Conservation (phyloP, 768 basidiomycete species). For the Postia placenta region DNA sequence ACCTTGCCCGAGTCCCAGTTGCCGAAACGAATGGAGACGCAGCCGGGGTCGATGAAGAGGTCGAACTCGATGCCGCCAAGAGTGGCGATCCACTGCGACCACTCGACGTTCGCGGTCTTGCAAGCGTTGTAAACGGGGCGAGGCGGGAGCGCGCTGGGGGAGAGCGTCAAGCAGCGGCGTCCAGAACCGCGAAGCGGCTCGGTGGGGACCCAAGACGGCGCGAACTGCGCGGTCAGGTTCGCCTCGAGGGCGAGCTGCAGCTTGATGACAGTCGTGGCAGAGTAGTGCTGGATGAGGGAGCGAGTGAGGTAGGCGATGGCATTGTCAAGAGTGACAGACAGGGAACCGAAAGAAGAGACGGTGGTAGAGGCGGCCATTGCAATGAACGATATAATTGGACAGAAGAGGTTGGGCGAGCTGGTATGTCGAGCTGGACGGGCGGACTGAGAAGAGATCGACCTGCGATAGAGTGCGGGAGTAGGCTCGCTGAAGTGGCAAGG, state of each 20-base stretch:
- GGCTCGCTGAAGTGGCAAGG: constrained; percentile 31
- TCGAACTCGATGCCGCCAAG: constrained; percentile 71
- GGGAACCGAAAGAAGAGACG: constrained; percentile 29
- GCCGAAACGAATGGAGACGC: constrained; percentile 60
- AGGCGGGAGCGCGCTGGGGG: constrained; percentile 63
- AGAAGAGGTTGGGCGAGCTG: constrained; percentile 13
- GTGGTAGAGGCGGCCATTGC: constrained; percentile 29
- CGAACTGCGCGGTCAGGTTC: constrained; percentile 65
- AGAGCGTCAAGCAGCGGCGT: constrained; percentile 69
- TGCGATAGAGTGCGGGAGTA: constrained; percentile 43
- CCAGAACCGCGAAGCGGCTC: constrained; percentile 66
- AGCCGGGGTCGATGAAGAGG: constrained; percentile 76
- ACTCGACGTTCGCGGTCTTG: constrained; percentile 61
- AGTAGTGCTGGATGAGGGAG: constrained; percentile 50
- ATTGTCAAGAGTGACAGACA: constrained; percentile 66
- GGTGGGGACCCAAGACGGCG: constrained; percentile 56
- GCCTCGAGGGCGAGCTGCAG: constrained; percentile 69
- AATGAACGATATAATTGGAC: constrained; percentile 5
- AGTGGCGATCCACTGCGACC: constrained; percentile 73
- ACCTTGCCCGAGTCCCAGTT: constrained; percentile 35
- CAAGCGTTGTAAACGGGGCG: constrained; percentile 68
- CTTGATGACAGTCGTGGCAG: constrained; percentile 58
- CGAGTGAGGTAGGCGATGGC: constrained; percentile 70
- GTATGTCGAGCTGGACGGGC: constrained; percentile 15
- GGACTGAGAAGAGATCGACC: constrained; percentile 49